Conservation (phyloP, 2,329 filamentous ascomycete species). For the Nothophaeocryptopus gaeumannii region DNA sequence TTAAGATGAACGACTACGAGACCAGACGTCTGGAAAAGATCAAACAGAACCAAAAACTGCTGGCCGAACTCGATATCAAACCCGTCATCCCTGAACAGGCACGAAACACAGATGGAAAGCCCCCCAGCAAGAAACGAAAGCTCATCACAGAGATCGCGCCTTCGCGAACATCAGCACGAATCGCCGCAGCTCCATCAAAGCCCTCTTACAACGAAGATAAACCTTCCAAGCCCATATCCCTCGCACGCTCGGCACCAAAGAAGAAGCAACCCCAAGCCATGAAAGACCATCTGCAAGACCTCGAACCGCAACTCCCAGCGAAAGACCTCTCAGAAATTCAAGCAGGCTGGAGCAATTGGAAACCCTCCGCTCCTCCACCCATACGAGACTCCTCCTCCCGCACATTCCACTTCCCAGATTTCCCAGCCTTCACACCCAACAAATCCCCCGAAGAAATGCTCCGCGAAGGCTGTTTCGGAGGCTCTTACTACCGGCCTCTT, state of each 20-base stretch:
- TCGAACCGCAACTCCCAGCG: slow-evolving; percentile 25
- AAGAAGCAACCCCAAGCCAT: slow-evolving; percentile 4
- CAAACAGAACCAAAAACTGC: slow-evolving; percentile 48
- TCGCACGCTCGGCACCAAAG: slow-evolving; percentile 24
- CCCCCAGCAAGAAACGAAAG: slow-evolving; percentile 43
- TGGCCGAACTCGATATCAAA: slow-evolving; percentile 48
- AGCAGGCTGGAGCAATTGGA: slow-evolving; percentile 47
- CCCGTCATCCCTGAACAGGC: slow-evolving; percentile 20
- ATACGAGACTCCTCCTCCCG: slow-evolving; percentile 39
- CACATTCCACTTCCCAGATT: slow-evolving; percentile 47
- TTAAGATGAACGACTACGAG: slow-evolving; percentile 46
- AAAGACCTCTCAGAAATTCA: slow-evolving; percentile 35
- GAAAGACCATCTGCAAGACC: slow-evolving; percentile 6
- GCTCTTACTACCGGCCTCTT: slow-evolving; percentile 52
- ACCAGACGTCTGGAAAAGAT: slow-evolving; percentile 49
- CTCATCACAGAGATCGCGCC: slow-evolving; percentile 34
- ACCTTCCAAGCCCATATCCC: slow-evolving; percentile 22
- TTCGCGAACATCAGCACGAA: slow-evolving; percentile 48
- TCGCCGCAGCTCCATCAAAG: slow-evolving; percentile 41
- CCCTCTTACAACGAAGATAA: slow-evolving; percentile 42
- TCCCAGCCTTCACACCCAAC: slow-evolving; percentile 50
- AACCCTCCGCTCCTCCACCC: slow-evolving; percentile 39
- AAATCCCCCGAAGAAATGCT: slow-evolving; percentile 54
- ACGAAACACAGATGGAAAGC: slow-evolving; percentile 22
- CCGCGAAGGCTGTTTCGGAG: slow-evolving; percentile 53